Evolutionary conservation across 768 basidiomycete genomes (phyloP).

Genomic region (Lyophyllum shimeji): DNA sequence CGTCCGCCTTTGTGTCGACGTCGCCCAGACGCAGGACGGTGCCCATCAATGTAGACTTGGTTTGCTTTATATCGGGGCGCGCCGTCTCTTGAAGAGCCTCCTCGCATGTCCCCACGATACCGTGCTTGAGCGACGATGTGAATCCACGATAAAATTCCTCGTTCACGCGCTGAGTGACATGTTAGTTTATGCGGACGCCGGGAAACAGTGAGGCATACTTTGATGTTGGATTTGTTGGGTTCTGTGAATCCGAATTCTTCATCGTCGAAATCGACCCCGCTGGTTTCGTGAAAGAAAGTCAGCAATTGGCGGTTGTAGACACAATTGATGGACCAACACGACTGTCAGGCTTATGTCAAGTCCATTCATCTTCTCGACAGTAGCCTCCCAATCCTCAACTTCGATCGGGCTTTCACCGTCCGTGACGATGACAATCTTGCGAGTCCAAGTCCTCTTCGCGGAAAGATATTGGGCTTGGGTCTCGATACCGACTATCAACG

Average conservation of each 20-base stretch:
- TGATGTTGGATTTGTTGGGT: slow-evolving; percentile 66
- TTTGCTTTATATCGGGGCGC: slow-evolving; percentile 62
- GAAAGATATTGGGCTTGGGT: slow-evolving; percentile 68
- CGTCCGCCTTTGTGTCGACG: slow-evolving; percentile 57
- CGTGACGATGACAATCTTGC: slow-evolving; percentile 81
- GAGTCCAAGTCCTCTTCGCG: slow-evolving; percentile 80
- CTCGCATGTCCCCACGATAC: slow-evolving; percentile 62
- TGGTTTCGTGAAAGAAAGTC: slow-evolving; percentile 26
- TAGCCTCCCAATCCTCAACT: slow-evolving; percentile 73
- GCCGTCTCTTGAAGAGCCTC: slow-evolving; percentile 61
- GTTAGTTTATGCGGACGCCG: background rate
- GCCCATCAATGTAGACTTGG: slow-evolving; percentile 64
- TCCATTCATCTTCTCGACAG: slow-evolving; percentile 61
- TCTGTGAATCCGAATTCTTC: slow-evolving; percentile 62
- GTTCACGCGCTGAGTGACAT: slow-evolving; percentile 54
- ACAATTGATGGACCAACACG: slow-evolving; percentile 50
- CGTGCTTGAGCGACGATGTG: slow-evolving; percentile 38
- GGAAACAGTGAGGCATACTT: slow-evolving; percentile 45
- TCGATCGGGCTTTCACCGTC: slow-evolving; percentile 80
- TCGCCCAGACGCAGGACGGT: slow-evolving; percentile 81
- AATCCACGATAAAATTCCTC: slow-evolving; percentile 69
- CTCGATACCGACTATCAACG: slow-evolving; percentile 82
- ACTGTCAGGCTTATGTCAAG: slow-evolving; percentile 61
- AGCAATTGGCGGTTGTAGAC: background rate
- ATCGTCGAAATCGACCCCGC: slow-evolving; percentile 90